These are phyloP conservation scores for Thermothelomyces thermophilus DNA, from an alignment of 2,329 filamentous ascomycete species.

Conservation along the genomic window DNA sequence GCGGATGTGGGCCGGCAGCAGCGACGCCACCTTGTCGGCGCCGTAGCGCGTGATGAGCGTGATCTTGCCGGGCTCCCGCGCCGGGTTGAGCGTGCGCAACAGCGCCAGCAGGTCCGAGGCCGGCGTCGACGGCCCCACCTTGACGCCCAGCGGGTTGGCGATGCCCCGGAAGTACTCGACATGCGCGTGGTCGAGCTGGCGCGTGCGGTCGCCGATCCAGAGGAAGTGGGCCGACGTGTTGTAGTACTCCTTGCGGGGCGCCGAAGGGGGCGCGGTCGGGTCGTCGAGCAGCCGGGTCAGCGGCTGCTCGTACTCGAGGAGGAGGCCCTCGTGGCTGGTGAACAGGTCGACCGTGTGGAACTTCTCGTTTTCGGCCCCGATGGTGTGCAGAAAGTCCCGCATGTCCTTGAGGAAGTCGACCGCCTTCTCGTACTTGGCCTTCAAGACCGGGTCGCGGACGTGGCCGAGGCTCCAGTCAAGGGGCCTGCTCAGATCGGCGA, in stretches of 20 bases:
- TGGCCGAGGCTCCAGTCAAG: conserved; percentile 94
- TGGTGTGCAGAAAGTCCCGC: conserved; percentile 86
- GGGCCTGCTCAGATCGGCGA: conserved; percentile 88
- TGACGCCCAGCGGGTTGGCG: conserved; percentile 92
- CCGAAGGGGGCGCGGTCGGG: conserved; percentile 36
- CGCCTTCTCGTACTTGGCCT: conserved; percentile 78
- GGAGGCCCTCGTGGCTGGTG: conserved; percentile 89
- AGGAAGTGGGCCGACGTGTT: conserved; percentile 95
- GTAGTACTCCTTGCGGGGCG: conserved; percentile 61
- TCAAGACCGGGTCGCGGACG: conserved; percentile 74
- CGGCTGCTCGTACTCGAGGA: conserved; percentile 89
- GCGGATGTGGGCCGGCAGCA: conserved; percentile 80
- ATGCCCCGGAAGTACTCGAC: conserved; percentile 97
- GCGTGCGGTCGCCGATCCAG: conserved; percentile 95
- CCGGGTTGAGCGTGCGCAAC: conserved; percentile 79
- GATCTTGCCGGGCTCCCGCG: conserved; percentile 78
- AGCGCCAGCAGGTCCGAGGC: conserved; percentile 68
- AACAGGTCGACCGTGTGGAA: conserved; percentile 90
- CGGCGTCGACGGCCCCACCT: conserved; percentile 83
- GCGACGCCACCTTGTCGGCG: conserved; percentile 63
- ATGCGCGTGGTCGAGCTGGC: conserved; percentile 87
- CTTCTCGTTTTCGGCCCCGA: conserved; percentile 77
- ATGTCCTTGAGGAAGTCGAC: conserved; percentile 84
- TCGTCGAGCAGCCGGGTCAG: conserved; percentile 67
- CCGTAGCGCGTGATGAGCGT: conserved; percentile 96